Evolutionary conservation across 2,329 filamentous ascomycete genomes (phyloP), one percentile per base, ranked within the genome.

Genomic region (Aspergillus sclerotialis): DNA sequence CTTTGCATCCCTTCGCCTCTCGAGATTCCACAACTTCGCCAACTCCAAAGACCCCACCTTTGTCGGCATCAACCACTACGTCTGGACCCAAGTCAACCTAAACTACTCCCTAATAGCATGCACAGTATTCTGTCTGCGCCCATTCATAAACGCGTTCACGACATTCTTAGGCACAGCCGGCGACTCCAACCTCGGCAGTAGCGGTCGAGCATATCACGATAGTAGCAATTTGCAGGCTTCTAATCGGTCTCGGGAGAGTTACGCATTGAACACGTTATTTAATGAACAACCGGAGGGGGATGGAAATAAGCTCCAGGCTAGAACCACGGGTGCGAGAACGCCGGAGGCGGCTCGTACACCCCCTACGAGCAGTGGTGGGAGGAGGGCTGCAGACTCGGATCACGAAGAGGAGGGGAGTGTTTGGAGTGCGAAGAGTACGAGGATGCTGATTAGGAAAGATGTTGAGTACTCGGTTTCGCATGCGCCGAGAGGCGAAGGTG

Each of bases 1-100:
- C 21, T 29, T 53, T 18, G 45, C 48, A 14, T 46, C 50, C 12
- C 44, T 59, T 33, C 55, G 54, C 14, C 44, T 58, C 18, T 39
- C 42, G 4, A 49, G 42, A 30, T 46, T 52, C 13, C 43, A 53
- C 29, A 35, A 42, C 28, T 38, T 42, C 27, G 49, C 43, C 3
- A 45, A 44, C 32, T 50, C 47, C 13, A 46, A 45, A 17, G 52
- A 59, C 35, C 50, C 50, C 17, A 39, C 47, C 15, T 43, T 52
- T 21, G 40, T 47, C 13, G 47, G 49, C 24, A 44, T 49, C 27
- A 33, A 42, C 14, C 44, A 56, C 32, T 43, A 41, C 19, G 30
- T 45, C 25, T 54, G 48, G 48, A 49, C 48, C 10, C 50, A 52
- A 35, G 38, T 42, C 17, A 33, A 45, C 21, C 28, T 51, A 12